phyloP scores from a whole-genome alignment of 768 basidiomycete genomes.

The Trametes villosa region DNA sequence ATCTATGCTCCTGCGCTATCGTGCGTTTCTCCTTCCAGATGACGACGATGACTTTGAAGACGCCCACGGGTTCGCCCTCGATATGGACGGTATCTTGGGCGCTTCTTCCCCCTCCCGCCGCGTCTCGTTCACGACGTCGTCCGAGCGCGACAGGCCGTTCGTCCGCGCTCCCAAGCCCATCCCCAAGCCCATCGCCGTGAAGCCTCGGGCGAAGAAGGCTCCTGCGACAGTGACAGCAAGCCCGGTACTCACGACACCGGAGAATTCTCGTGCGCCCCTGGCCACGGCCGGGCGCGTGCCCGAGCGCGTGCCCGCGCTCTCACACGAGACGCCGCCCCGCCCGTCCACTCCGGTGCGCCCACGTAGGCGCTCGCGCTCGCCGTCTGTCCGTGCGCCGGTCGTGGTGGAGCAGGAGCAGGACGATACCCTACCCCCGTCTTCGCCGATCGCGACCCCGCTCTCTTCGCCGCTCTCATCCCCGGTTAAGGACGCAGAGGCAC shows the following conservation, averaged over 20 bases:
- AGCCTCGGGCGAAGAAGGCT: background rate
- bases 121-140: slow-evolving; percentile 27
- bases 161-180: slow-evolving; percentile 15
- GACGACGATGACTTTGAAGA: slow-evolving; percentile 24
- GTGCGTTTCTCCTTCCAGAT: slow-evolving; percentile 12
- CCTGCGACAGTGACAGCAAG: background rate
- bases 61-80: slow-evolving; percentile 10
- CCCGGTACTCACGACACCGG: background rate
- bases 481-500: background rate
- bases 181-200: too few relatives aligned
- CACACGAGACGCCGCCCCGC: background rate
- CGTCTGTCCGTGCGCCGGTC: background rate
- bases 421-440: slow-evolving; percentile 18
- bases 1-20: slow-evolving; percentile 15
- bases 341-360: slow-evolving; percentile 14
- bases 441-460: slow-evolving; percentile 10
- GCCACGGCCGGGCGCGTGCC: background rate
- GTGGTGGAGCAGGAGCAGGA: background rate
- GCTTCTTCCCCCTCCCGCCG: slow-evolving; percentile 20
- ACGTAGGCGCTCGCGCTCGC: slow-evolving; percentile 6
- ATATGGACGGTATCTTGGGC: slow-evolving; percentile 14
- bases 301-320: background rate
- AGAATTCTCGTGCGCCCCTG: slow-evolving; percentile 4
- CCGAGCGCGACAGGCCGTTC: slow-evolving; percentile 27
- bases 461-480: slow-evolving; percentile 17